phyloP scores from a whole-genome alignment of 805 yeast genomes.

The Candida easanensis region DNA sequence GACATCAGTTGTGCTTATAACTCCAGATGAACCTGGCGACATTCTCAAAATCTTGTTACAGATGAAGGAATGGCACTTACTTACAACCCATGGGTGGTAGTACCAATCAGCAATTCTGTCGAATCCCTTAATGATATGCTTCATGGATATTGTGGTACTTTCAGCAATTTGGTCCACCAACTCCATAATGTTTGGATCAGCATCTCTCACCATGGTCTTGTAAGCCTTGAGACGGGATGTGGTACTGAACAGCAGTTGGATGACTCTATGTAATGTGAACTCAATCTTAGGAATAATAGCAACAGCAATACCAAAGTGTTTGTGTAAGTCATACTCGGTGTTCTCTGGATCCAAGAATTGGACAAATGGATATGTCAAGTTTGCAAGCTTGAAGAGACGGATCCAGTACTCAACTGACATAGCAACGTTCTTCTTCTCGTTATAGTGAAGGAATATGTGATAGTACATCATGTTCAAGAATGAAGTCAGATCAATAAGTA shows the following conservation, averaged over 20 bases:
- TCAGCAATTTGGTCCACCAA: constrained; percentile 17
- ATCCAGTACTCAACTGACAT: constrained; percentile 16
- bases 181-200: constrained; percentile 1
- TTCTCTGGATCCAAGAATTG: constrained; percentile 18
- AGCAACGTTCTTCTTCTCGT: constrained; percentile 10
- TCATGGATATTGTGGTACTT: constrained; percentile 1
- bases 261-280: constrained; percentile 18
- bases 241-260: constrained; percentile 19
- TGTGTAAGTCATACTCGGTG: constrained; percentile 16
- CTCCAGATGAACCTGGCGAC: constrained; percentile 11
- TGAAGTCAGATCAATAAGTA: constrained; percentile 14
- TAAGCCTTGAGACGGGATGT: constrained; percentile 20
- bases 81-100: constrained; percentile 27
- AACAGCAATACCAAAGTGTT: constrained; percentile 23
- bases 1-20: constrained; percentile 6
- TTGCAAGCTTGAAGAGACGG: constrained; percentile 6
- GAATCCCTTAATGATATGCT: constrained; percentile 11
- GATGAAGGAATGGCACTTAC: constrained; percentile 23
- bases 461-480: constrained; percentile 23
- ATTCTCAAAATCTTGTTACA: constrained; percentile 11
- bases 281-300: constrained; percentile 24
- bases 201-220: constrained; percentile 11
- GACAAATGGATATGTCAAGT: constrained; percentile 10
- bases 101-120: constrained; percentile 20
- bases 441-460: constrained; percentile 23